These are phyloP conservation scores for Magnaporthiopsis incrustans DNA, from an alignment of 2,329 filamentous ascomycete genomes.

Conservation along the genomic window DNA sequence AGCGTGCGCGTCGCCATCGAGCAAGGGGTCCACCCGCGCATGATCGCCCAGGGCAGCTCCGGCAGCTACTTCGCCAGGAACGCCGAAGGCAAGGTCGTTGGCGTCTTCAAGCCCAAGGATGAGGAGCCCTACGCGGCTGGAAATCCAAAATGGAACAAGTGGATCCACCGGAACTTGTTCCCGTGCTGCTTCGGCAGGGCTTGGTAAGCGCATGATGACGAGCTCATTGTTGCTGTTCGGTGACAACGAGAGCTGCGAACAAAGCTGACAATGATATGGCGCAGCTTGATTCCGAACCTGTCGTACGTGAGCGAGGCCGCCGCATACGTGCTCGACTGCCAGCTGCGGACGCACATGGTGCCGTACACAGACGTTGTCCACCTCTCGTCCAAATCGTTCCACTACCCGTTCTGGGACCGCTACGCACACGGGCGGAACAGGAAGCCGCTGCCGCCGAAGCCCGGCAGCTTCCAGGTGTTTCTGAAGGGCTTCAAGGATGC, in stretches of 20 bases:
- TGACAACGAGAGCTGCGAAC: not conserved
- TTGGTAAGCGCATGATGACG: slow-evolving; percentile 44
- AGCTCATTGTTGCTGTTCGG: not conserved
- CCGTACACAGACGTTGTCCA: slow-evolving; percentile 95
- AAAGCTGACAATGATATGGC: not conserved
- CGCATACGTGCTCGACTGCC: slow-evolving; percentile 87
- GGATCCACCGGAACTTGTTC: slow-evolving; percentile 96
- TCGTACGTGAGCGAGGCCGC: slow-evolving; percentile 98
- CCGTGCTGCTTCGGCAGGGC: slow-evolving; percentile 95
- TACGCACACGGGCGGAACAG: slow-evolving; percentile 81
- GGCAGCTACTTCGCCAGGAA: slow-evolving; percentile 97
- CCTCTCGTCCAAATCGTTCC: slow-evolving; percentile 92
- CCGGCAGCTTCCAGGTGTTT: slow-evolving; percentile 95
- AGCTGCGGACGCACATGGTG: slow-evolving; percentile 83
- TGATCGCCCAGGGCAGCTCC: slow-evolving; percentile 96
- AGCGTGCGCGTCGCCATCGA: slow-evolving; percentile 87
- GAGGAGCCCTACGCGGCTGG: slow-evolving; percentile 95
- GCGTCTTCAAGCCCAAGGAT: slow-evolving; percentile 98
- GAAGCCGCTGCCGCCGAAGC: slow-evolving; percentile 79
- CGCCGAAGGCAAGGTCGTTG: slow-evolving; percentile 84
- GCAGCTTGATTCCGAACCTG: slow-evolving; percentile 82
- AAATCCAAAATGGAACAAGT: slow-evolving; percentile 99
- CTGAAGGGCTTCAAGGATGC: slow-evolving; percentile 95
- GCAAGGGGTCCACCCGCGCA: slow-evolving; percentile 82
- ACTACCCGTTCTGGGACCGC: slow-evolving; percentile 96